Evolutionary conservation across 2,329 filamentous ascomycete genomes (phyloP).

Genomic region (Phyllosticta ampelicida): DNA sequence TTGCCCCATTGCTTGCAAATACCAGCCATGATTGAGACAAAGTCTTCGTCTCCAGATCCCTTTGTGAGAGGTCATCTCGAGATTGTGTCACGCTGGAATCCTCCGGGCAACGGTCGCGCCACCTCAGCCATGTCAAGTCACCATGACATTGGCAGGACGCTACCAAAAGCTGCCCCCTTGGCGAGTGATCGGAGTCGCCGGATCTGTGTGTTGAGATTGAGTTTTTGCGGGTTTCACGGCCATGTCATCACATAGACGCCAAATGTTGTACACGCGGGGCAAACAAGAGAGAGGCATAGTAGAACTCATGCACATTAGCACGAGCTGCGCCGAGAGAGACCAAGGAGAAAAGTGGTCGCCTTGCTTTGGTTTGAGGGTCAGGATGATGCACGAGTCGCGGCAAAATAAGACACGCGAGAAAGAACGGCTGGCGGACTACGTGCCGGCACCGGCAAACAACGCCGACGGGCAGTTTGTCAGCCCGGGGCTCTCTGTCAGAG

Average conservation of each 20-base stretch:
- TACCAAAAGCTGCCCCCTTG: background rate
- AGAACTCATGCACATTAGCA: background rate
- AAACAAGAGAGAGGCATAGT: background rate
- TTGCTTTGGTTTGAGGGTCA: background rate
- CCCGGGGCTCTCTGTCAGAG: no score
- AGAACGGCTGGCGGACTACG: background rate
- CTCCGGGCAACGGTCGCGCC: background rate
- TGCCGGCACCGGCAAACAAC: no score
- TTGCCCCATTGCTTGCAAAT: background rate
- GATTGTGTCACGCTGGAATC: background rate
- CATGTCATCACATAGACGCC: background rate
- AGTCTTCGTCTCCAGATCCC: background rate
- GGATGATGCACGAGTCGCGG: background rate
- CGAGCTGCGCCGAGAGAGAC: background rate
- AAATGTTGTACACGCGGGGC: background rate
- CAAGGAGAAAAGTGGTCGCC: no score
- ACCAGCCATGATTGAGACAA: background rate
- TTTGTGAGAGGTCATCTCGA: background rate
- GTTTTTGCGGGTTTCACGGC: background rate
- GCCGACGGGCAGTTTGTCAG: no score
- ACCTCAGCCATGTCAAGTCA: background rate
- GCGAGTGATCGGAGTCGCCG: background rate
- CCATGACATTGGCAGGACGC: background rate
- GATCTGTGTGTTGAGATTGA: background rate
- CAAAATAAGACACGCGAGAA: background rate